Base-by-base conservation (phyloP, 2,329 filamentous ascomycete species). In the Fusarium lateritium region DNA sequence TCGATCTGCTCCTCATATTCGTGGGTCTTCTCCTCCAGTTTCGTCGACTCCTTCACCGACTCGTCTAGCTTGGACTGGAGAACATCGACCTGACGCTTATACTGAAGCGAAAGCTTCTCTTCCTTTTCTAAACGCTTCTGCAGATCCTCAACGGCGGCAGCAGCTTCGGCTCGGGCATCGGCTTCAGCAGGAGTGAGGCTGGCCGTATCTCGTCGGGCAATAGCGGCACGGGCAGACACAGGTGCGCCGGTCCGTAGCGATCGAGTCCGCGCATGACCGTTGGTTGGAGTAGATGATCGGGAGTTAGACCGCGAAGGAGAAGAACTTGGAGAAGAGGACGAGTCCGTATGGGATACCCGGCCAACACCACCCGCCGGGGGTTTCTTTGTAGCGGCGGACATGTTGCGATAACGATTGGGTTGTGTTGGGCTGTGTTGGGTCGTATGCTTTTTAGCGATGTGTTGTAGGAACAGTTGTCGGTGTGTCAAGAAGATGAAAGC, bases 51-150 rank as follows among this genome's bases (percentile, higher is more conserved):
- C 71, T 89, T 88, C 60, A 92, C 82, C 45, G 94, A 89, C 72
- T 98, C 95, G 76, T 98, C 94, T 9, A 98, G 86, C 73, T 93
- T 90, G 70, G 92, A 87, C 81, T 97, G 94, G 70, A 98, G 83
- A 45, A 97, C 91, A 62, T 96, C 92, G 56, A 90, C 84, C 81
- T 98, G 94, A 79, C 94, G 95, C 81, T 92, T 90, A 78, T 90
- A 91, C 75, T 94, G 90, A 72, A 96, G 93, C 1, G 92, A 92
- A 39, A 88, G 84, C 50, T 84, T 86, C 80, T 98, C 95, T 22
- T 94, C 92, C 79, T 91, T 93, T 74, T 92, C 88, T 51, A 98
- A 84, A 59, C 93, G 90, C 69, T 94, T 90, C 80, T 94, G 94
- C 62, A 98, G 83, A 69, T 98, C 94, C 69, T 97, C 93, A 61